These are phyloP conservation scores for Gossypium rotundifolium DNA, from an alignment of 345 rosid genomes.

Conservation along the genomic window DNA sequence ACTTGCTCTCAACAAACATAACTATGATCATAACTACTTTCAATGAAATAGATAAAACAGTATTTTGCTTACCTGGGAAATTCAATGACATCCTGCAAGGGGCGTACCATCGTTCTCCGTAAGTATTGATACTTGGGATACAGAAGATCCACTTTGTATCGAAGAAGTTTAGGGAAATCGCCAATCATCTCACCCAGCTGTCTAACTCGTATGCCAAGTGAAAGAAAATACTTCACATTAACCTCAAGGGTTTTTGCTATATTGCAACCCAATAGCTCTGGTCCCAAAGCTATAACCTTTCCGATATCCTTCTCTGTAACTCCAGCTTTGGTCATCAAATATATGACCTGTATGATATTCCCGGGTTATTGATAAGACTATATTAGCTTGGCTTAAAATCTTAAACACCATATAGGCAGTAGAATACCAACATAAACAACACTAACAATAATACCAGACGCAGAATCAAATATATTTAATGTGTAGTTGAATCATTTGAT, in stretches of 20 bases:
- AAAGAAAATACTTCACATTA: slow-evolving; percentile 62
- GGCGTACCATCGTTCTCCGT: slow-evolving; percentile 78
- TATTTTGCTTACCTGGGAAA: slow-evolving; percentile 60
- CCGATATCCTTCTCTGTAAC: slow-evolving; percentile 66
- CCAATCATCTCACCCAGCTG: slow-evolving; percentile 83
- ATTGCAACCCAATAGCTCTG: slow-evolving; percentile 86
- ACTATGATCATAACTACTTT: neutral
- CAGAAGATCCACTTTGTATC: slow-evolving; percentile 61
- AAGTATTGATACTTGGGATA: slow-evolving; percentile 78
- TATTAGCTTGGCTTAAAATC: neutral
- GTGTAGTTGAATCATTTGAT: neutral
- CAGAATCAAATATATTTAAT: neutral
- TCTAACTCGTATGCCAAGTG: slow-evolving; percentile 58
- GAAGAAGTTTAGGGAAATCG: slow-evolving; percentile 82
- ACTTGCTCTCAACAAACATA: neutral
- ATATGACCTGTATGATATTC: slow-evolving; percentile 50
- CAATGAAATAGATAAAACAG: neutral
- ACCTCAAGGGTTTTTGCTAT: slow-evolving; percentile 66
- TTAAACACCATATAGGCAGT: neutral
- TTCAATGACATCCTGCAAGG: slow-evolving; percentile 75
- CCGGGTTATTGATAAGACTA: neutral
- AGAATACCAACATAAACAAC: neutral
- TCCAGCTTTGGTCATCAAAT: slow-evolving; percentile 81
- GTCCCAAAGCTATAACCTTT: slow-evolving; percentile 73
- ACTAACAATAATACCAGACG: neutral